phyloP scores from a whole-genome alignment of 2,329 filamentous ascomycete species.

The Colletotrichum sp. region DNA sequence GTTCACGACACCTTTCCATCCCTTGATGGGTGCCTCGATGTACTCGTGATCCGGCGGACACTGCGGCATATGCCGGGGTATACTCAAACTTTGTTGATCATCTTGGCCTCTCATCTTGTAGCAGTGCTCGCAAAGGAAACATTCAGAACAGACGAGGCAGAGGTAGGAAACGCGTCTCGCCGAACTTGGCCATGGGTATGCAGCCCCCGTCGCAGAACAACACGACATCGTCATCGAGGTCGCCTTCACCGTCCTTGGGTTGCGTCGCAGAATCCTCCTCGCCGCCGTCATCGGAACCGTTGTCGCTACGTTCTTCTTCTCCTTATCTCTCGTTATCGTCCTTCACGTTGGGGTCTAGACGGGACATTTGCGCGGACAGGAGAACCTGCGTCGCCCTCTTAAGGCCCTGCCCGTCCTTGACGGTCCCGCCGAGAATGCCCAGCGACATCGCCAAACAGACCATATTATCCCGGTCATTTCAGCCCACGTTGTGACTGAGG shows the following conservation, averaged over 20 bases:
- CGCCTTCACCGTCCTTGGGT: slow-evolving; percentile 7
- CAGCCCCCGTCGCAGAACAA: slow-evolving; percentile 21
- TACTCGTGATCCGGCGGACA: slow-evolving; percentile 25
- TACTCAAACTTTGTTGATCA: not conserved
- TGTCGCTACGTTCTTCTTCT: not conserved
- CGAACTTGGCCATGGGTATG: slow-evolving; percentile 1
- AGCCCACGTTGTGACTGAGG: slow-evolving; percentile 25
- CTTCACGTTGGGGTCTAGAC: slow-evolving; percentile 7
- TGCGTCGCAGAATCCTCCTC: not conserved
- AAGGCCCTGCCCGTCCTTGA: slow-evolving; percentile 18
- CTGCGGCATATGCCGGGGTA: not conserved
- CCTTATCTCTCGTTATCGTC: rapidly evolving
- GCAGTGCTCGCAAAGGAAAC: slow-evolving; percentile 26
- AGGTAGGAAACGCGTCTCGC: slow-evolving; percentile 18
- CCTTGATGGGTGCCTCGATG: slow-evolving; percentile 25
- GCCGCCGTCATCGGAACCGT: not conserved
- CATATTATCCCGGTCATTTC: slow-evolving; percentile 28
- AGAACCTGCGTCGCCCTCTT: slow-evolving; percentile 24
- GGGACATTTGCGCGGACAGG: slow-evolving; percentile 28
- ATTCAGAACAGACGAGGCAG: slow-evolving; percentile 25
- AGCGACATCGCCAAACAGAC: slow-evolving; percentile 22
- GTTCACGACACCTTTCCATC: slow-evolving; percentile 26
- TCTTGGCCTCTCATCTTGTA: slow-evolving; percentile 14
- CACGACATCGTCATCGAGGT: not conserved
- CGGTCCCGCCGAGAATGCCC: slow-evolving; percentile 16